Percentiles rank a stretch among this genome's conserved stretches.
Evolutionary conservation across 1,284 basidiomycete genomes (phyloP).

Genomic region (Boletus semigastroideus): DNA sequence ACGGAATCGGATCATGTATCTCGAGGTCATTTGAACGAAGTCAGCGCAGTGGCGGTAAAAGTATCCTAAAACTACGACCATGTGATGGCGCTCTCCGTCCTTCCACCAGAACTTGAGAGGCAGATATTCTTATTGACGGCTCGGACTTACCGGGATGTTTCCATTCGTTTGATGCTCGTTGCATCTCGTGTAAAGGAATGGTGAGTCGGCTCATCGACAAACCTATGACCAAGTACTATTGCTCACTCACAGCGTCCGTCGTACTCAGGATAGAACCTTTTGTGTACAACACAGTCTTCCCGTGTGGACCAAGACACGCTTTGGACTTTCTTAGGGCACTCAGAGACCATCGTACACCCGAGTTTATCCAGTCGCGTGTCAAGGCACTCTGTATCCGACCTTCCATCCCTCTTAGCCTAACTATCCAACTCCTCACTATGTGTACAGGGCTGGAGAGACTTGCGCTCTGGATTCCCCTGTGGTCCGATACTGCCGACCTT

Average conservation of each 20-base stretch:
- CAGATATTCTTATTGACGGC: constrained; percentile 18
- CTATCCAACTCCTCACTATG: constrained; percentile 5
- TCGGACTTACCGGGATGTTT: constrained; percentile 5
- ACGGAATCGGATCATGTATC: too few relatives aligned
- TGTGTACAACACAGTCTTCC: constrained; percentile 16
- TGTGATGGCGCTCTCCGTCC: neutral
- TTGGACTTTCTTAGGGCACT: constrained; percentile 9
- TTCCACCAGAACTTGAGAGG: constrained; percentile 23
- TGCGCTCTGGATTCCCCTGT: constrained; percentile 19
- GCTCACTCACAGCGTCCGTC: too few relatives aligned
- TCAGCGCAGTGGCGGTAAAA: neutral
- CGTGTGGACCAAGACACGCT: constrained; percentile 6
- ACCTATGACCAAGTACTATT: too few relatives aligned
- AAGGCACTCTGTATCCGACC: constrained; percentile 16
- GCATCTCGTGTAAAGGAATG: constrained; percentile 17
- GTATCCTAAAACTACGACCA: neutral
- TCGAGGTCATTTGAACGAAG: too few relatives aligned
- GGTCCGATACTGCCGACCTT: neutral
- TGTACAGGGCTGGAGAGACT: constrained; percentile 20
- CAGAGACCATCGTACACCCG: constrained; percentile 1
- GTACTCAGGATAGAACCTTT: constrained; percentile 21
- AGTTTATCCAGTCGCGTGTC: constrained; percentile 11
- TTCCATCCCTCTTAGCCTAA: constrained; percentile 3
- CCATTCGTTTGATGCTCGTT: constrained; percentile 15
- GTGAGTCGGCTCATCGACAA: constrained; percentile 4